Evolutionary conservation across 306 rosid genomes (phyloP).

Genomic region (Vigna mungo): DNA sequence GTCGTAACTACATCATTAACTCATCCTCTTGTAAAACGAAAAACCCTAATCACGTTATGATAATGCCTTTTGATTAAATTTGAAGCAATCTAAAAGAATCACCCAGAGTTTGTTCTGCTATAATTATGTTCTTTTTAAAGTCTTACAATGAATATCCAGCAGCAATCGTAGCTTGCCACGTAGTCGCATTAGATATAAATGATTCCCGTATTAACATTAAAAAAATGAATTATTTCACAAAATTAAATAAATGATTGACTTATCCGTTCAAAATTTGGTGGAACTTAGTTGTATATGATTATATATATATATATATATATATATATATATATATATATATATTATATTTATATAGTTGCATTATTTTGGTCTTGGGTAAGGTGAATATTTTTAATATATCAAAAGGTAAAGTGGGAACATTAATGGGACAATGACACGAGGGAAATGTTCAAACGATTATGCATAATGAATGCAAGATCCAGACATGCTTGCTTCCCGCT

Average conservation of each 20-base stretch:
- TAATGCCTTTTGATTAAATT: conserved; percentile 46
- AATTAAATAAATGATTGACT: conserved; percentile 37
- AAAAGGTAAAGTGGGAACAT: conserved; percentile 33
- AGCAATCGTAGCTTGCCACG: conserved; percentile 41
- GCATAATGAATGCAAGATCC: conserved; percentile 57
- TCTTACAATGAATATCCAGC: conserved; percentile 9
- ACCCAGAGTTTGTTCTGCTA: conserved; percentile 10
- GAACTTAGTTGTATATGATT: conserved; percentile 8
- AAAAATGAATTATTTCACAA: not conserved
- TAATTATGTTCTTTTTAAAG: conserved; percentile 26
- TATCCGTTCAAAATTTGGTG: conserved; percentile 39
- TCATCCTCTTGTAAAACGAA: conserved; percentile 20
- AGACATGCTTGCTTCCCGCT: conserved; percentile 56
- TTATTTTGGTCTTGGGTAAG: conserved; percentile 24
- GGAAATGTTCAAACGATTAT: conserved; percentile 43
- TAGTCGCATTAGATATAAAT: not conserved
- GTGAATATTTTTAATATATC: not conserved
- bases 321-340: too few species aligned
- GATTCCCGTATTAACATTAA: not conserved
- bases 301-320: conserved; percentile 14
- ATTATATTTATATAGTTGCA: conserved; percentile 14
- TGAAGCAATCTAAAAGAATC: conserved; percentile 43
- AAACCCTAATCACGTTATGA: conserved; percentile 26
- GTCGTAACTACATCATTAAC: conserved; percentile 14
- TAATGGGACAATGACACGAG: conserved; percentile 54